Evolutionary conservation across 225 moss, liverwort and hornwort genomes (phyloP).

Genomic region (Sphagnum tenellum): DNA sequence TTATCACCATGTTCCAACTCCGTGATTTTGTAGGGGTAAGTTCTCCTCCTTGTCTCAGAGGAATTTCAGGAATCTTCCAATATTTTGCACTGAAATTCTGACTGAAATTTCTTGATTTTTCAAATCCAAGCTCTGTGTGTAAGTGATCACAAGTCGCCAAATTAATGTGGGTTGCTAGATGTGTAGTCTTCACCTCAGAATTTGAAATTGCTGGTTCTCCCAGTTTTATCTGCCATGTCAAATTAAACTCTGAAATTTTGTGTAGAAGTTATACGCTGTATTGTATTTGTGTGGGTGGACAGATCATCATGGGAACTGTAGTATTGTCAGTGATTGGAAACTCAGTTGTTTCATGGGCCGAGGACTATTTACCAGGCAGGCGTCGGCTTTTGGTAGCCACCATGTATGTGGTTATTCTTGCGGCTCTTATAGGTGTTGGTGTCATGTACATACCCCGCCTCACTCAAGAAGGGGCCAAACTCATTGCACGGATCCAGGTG

Average conservation of each 20-base stretch:
- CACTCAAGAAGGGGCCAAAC: constrained; percentile 47
- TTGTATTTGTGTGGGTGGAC: background rate
- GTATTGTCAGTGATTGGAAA: constrained; percentile 50
- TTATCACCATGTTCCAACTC: constrained; percentile 38
- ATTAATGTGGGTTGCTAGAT: too few species aligned
- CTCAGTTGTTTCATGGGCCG: constrained; percentile 39
- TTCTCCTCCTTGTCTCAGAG: background rate
- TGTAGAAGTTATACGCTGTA: too few species aligned
- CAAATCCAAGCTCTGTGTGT: too few species aligned
- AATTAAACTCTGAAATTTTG: too few species aligned
- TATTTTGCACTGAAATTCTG: too few species aligned
- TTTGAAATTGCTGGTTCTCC: too few species aligned
- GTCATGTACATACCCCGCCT: constrained; percentile 47
- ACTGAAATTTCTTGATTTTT: too few species aligned
- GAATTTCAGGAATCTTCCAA: too few species aligned
- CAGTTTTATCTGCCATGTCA: too few species aligned
- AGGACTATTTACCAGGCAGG: constrained; percentile 44
- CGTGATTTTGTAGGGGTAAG: constrained; percentile 56
- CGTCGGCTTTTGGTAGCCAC: constrained; percentile 41
- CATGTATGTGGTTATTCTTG: constrained; percentile 53
- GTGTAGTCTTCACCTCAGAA: too few species aligned
- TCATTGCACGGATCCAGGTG: constrained; percentile 52
- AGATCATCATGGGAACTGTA: constrained; percentile 57
- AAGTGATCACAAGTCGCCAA: too few species aligned
- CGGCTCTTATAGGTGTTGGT: constrained; percentile 46